phyloP scores from a whole-genome alignment of 225 moss, liverwort and hornwort species.

The Asterella californica region DNA sequence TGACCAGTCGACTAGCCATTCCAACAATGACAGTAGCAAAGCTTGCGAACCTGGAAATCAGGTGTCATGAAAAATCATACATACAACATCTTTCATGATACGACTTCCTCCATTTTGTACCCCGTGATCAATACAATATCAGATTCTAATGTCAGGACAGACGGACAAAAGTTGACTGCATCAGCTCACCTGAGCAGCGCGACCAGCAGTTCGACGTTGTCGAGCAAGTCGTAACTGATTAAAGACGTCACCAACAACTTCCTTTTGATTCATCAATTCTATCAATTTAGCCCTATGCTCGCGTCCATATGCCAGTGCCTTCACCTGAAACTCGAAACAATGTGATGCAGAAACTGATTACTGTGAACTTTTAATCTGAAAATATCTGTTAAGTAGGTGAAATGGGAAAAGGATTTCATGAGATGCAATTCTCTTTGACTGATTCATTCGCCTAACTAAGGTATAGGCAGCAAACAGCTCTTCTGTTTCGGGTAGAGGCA shows the following conservation, averaged over 20 bases:
- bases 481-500: background rate
- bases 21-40: background rate
- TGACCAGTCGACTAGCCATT: background rate
- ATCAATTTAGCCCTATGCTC: slow-evolving; percentile 66
- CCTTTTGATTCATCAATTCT: slow-evolving; percentile 84
- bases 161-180: background rate
- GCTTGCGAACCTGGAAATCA: background rate
- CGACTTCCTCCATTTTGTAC: background rate
- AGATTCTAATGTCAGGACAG: background rate
- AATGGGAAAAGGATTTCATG: too few species aligned
- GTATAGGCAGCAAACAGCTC: background rate
- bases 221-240: slow-evolving; percentile 80
- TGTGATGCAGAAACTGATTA: background rate
- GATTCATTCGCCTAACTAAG: background rate
- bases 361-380: background rate
- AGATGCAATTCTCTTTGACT: too few species aligned
- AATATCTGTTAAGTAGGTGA: background rate
- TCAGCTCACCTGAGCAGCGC: slow-evolving; percentile 57
- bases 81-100: too few species aligned
- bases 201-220: slow-evolving; percentile 65
- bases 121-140: background rate
- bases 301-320: slow-evolving; percentile 68
- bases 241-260: slow-evolving; percentile 73
- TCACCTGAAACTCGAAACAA: slow-evolving; percentile 44
- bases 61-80: background rate